phyloP scores from a whole-genome alignment of 805 yeast species.

The Zygosaccharomyces rouxii region DNA sequence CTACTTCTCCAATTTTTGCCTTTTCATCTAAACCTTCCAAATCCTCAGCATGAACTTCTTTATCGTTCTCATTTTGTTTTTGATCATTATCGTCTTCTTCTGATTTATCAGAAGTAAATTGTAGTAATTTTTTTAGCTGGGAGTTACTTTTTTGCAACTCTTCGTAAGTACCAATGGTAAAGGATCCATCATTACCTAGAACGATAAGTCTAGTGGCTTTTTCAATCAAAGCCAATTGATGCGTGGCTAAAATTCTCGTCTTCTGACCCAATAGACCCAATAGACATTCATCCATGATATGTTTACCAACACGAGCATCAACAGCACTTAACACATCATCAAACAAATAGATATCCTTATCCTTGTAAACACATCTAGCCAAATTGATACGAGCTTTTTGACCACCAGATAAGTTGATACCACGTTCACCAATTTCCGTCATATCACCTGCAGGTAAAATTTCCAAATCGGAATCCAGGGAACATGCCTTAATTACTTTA shows the following conservation, averaged over 20 bases:
- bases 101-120: constrained; percentile 39
- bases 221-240: constrained; percentile 68
- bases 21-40: constrained; percentile 9
- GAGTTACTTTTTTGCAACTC: constrained; percentile 45
- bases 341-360: constrained; percentile 59
- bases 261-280: constrained; percentile 50
- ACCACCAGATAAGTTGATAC: constrained; percentile 84
- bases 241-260: constrained; percentile 79
- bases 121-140: constrained; percentile 50
- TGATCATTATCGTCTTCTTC: constrained; percentile 30
- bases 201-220: constrained; percentile 68
- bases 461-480: constrained; percentile 59
- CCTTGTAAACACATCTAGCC: constrained; percentile 74
- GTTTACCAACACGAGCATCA: constrained; percentile 82
- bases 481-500: constrained; percentile 58
- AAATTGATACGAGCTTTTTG: constrained; percentile 78
- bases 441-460: constrained; percentile 68
- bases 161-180: constrained; percentile 56
- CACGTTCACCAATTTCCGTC: constrained; percentile 82
- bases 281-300: constrained; percentile 66
- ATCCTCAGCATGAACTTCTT: constrained; percentile 16
- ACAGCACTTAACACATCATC: constrained; percentile 85
- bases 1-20: constrained; percentile 3
- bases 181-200: constrained; percentile 57
- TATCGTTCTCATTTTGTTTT: constrained; percentile 33